Conservation (phyloP, 345 rosid genomes). For the Eucalyptus microcorys region DNA sequence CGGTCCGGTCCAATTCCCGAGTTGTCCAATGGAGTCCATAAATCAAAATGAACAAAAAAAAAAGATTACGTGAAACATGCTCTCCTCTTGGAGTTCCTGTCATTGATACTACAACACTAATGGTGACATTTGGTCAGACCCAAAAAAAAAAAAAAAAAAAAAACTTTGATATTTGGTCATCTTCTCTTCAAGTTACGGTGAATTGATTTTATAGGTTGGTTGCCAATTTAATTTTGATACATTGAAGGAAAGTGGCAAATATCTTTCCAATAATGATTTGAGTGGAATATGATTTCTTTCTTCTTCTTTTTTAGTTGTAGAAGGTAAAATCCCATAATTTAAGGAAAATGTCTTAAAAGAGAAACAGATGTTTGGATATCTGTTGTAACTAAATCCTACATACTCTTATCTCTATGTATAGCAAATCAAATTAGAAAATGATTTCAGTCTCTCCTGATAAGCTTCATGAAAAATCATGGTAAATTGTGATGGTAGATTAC, state of each 20-base stretch:
- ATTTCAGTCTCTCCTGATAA: background rate
- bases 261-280: background rate
- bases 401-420: background rate
- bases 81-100: background rate
- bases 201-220: background rate
- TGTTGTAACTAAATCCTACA: background rate
- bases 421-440: background rate
- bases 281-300: background rate
- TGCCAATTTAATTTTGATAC: background rate
- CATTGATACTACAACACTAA: background rate
- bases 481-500: background rate
- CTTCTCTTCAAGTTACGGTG: background rate
- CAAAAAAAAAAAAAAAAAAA: no score
- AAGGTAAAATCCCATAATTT: background rate
- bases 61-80: background rate
- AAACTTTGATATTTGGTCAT: background rate
- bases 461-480: no score
- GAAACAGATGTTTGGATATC: no score
- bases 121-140: background rate
- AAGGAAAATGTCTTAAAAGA: background rate
- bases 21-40: no score
- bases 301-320: background rate
- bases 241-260: background rate
- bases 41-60: no score
- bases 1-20: accelerated